Evolutionary conservation across 148 eudicot genomes (phyloP), one percentile per base, ranked within the genome.

Genomic region (Polygonum aviculare): DNA sequence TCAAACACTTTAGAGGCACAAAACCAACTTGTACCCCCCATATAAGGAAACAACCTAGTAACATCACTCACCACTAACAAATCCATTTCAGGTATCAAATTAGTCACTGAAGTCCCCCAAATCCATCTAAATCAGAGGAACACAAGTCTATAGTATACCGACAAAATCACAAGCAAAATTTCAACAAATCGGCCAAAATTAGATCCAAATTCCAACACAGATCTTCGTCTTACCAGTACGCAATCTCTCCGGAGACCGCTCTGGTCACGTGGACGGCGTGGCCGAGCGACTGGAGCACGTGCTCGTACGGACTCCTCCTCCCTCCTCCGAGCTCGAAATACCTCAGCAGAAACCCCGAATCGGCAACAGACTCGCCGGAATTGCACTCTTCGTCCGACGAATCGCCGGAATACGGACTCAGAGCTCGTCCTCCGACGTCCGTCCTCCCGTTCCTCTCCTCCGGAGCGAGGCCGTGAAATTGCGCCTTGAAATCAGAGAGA

Each of bases 261-360:
- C 39, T 73, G 41, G 77, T 79, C 7, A 87, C 86, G 63, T 82
- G 75, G 75, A 89, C 74, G 11, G 91, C 96, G 70, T 89, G 93
- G 18, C 93, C 96, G 74, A 91, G 55, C 41, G 79, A 77, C 19
- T 89, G 88, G 72, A 91, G 80, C 78, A 86, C 85, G 14, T 76
- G 78, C 69, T 75, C 75, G 76, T 84, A 74, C 19, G 84, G 86
- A 75, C 74, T 75, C 52, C 50, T 75, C 35, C 74, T 48, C 6
- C 74, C 54, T 26, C 31, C 31, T 45, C 74, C 85, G 14, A 48
- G 18, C 33, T 72, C 75, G 41, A 81, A 83, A 12, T 79, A 75
- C 0, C 86, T 88, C 5, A 82, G 69, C 41, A 87, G 36, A 12
- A 72, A 72, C 16, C 74, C 74, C 54, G 74, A 12, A 44, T 44